Evolutionary conservation across 2,329 filamentous ascomycete species (phyloP), one percentile per base, ranked within the genome.

Genomic region (Aspergillus fructus): DNA sequence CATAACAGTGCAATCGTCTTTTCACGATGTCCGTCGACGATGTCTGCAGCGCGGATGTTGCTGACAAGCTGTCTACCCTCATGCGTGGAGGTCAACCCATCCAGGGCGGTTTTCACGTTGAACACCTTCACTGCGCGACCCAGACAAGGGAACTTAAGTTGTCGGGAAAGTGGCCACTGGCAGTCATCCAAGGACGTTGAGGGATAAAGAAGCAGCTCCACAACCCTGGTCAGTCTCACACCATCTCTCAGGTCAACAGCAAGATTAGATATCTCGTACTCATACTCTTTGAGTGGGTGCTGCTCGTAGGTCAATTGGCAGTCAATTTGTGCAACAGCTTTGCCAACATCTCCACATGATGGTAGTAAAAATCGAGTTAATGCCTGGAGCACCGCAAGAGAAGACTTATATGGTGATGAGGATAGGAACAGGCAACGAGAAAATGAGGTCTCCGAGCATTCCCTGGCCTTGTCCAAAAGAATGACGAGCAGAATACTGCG

Each of bases 1-100:
- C 85, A 87, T 5, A 89, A 74, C 9, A 88, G 73, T 5, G 78
- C 80, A 45, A 88, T 75, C 0, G 85, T 88, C 69, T 84, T 87
- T 64, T 88, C 85, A 8, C 85, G 80, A 63, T 87, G 84, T 2
- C 85, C 85, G 62, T 87, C 80, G 6, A 88, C 83, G 47, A 88
- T 81, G 54, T 88, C 83, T 40, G 83, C 80, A 0, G 85, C 78
- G 13, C 71, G 76, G 37, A 86, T 71, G 34, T 76, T 74, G 21
- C 72, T 69, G 5, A 78, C 67, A 12, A 81, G 74, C 12, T 68
- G 64, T 4, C 69, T 73, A 12, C 79, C 70, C 2, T 78, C 77
- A 11, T 68, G 69, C 7, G 80, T 71, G 11, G 71, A 72, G n/a
- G 70, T 66, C 12, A 88, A 71, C 2, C 83, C 82, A 49, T 77